Conservation (phyloP, 768 basidiomycete species). For the Lactarius hatsudake region DNA sequence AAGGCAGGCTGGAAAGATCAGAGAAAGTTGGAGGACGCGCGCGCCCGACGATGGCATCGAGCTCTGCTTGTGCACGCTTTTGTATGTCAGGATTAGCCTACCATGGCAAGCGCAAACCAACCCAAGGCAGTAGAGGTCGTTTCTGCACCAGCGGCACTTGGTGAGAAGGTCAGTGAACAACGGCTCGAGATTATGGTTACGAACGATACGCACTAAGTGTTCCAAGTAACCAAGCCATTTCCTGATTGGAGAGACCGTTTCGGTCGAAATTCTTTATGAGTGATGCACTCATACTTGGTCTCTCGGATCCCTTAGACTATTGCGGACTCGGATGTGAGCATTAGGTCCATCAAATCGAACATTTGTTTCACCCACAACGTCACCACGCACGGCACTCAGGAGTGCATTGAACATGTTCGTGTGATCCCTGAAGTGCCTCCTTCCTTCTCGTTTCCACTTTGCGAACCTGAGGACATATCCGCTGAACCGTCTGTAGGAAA, state of each 20-base stretch:
- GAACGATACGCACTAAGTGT: conserved; percentile 16
- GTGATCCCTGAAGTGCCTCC: conserved; percentile 2
- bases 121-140: conserved; percentile 7
- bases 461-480: conserved; percentile 16
- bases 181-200: not conserved
- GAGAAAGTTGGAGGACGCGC: conserved; percentile 6
- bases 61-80: conserved; percentile 14
- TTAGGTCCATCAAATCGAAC: not conserved
- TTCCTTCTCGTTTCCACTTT: conserved; percentile 31
- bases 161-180: not conserved
- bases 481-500: no score
- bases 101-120: conserved; percentile 23
- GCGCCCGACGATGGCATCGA: conserved; percentile 12
- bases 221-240: conserved; percentile 24
- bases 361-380: conserved; percentile 12
- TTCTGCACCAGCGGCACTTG: conserved; percentile 2
- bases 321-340: not conserved
- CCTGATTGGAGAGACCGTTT: conserved; percentile 19
- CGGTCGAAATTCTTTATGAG: conserved; percentile 15
- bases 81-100: conserved; percentile 22
- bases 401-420: conserved; percentile 24
- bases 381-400: conserved; percentile 6
- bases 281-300: conserved; percentile 9
- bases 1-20: conserved; percentile 2
- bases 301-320: conserved; percentile 10